Conservation (phyloP, 257 asterid species). For the Solanum neorickii region DNA sequence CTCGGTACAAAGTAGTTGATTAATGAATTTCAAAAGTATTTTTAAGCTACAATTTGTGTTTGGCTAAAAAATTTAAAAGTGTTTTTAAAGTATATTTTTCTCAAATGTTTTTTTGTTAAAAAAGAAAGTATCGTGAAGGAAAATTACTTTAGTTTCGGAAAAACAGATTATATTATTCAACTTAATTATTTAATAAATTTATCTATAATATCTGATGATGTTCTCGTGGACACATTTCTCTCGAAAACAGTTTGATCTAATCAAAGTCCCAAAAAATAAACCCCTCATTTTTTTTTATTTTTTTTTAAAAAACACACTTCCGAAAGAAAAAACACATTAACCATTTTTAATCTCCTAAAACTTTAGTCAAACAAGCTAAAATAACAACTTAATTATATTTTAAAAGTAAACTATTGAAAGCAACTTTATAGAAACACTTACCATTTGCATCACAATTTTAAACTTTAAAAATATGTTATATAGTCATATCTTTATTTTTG, state of each 20-base stretch:
- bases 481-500: neutral
- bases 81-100: neutral
- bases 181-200: no score
- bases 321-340: rapidly evolving
- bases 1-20: neutral
- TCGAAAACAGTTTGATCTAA: no score
- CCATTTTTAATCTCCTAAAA: neutral
- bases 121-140: no score
- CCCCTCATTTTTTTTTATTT: neutral
- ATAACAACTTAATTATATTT: neutral
- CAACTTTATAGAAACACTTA: neutral
- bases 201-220: no score
- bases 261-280: no score
- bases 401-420: neutral
- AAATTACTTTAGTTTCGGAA: no score
- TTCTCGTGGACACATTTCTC: no score
- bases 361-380: neutral
- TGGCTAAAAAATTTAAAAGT: neutral
- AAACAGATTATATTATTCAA: no score
- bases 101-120: neutral
- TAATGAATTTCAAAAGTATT: neutral
- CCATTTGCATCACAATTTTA: neutral
- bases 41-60: neutral
- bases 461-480: neutral
- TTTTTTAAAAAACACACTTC: no score